A percentile compares a stretch with the other conserved stretches of the same genome.
phyloP scores from a whole-genome alignment of 768 basidiomycete genomes.

The Trametes gibbosa region DNA sequence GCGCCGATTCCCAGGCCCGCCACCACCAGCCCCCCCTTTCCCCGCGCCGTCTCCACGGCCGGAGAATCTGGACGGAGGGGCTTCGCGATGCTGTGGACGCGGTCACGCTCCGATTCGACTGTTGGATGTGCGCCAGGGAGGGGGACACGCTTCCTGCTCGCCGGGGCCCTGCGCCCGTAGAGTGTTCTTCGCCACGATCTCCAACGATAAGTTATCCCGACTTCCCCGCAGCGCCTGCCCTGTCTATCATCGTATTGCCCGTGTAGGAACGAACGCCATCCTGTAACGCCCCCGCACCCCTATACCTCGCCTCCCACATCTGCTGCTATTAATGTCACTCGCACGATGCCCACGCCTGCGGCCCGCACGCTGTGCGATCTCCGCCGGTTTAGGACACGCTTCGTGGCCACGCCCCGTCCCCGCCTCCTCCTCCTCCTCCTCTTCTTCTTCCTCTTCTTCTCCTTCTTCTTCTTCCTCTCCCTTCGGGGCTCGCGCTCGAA shows the following conservation, averaged over 20 bases:
- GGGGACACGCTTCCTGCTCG: background rate
- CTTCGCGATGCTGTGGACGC: background rate
- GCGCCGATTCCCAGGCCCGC: constrained; percentile 5
- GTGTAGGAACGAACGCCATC: background rate
- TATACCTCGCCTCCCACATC: background rate
- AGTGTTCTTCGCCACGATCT: background rate
- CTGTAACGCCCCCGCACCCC: too few relatives aligned
- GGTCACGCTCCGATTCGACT: background rate
- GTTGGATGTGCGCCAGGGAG: background rate
- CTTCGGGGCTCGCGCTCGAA: background rate
- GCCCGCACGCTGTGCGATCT: background rate
- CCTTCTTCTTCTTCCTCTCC: too few relatives aligned
- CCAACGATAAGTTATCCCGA: background rate
- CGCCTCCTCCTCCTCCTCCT: too few relatives aligned
- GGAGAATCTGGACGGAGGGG: background rate
- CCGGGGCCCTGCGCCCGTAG: background rate
- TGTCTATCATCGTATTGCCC: background rate
- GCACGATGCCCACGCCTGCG: background rate
- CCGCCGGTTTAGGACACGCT: background rate
- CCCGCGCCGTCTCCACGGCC: constrained; percentile 1
- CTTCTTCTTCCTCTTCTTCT: too few relatives aligned
- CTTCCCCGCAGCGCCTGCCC: background rate
- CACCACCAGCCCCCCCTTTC: constrained; percentile 6
- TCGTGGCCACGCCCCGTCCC: background rate
- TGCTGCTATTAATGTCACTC: background rate